Evolutionary conservation across 768 basidiomycete species (phyloP).

Genomic region (Leccinum longicurvipes): DNA sequence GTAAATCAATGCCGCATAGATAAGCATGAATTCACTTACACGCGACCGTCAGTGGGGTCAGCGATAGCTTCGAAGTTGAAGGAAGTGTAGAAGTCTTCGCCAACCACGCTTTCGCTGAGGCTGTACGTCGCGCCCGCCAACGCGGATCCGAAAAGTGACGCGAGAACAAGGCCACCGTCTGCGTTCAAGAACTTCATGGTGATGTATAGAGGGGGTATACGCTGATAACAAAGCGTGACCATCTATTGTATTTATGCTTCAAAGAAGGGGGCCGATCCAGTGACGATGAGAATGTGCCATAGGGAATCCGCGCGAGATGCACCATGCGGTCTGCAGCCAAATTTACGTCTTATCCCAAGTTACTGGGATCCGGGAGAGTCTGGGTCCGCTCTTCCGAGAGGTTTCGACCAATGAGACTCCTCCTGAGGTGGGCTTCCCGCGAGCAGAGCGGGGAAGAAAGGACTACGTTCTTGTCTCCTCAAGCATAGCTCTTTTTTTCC

Average conservation of each 20-base stretch:
- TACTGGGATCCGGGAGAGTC: background rate
- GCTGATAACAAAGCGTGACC: background rate
- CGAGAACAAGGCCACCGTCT: conserved; percentile 8
- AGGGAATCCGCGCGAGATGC: background rate
- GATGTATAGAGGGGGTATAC: background rate
- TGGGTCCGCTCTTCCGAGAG: background rate
- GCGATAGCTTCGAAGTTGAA: conserved; percentile 34
- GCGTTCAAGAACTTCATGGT: conserved; percentile 16
- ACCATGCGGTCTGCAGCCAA: conserved; percentile 6
- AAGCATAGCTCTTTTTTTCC: background rate
- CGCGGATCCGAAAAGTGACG: conserved; percentile 7
- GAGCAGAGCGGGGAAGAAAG: background rate
- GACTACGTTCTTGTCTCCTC: background rate
- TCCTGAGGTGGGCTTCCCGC: background rate
- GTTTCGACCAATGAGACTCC: background rate
- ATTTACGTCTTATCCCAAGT: background rate
- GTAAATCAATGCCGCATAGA: background rate
- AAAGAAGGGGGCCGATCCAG: background rate
- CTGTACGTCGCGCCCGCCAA: conserved; percentile 26
- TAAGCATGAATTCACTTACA: conserved; percentile 22
- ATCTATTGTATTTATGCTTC: conserved; percentile 15
- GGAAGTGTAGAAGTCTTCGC: conserved; percentile 28
- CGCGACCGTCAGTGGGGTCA: conserved; percentile 38
- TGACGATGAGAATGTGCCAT: background rate
- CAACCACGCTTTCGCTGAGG: conserved; percentile 27